Evolutionary conservation across 768 basidiomycete genomes (phyloP).

Genomic region (Pulveroboletus sp.): DNA sequence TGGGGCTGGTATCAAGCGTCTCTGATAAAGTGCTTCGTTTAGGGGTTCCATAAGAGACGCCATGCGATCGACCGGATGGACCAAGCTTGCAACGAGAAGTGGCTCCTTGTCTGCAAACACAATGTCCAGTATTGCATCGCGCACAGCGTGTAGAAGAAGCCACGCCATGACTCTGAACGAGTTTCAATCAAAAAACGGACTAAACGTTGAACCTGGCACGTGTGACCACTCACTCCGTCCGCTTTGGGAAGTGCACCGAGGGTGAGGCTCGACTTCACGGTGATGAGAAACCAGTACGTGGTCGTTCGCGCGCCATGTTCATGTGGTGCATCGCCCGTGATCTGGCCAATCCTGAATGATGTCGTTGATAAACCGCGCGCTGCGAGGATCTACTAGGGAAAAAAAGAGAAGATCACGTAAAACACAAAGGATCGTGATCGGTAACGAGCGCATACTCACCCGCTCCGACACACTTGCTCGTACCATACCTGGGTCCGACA

Average conservation of each 20-base stretch:
- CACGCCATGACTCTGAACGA: constrained; percentile 19
- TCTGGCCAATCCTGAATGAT: constrained; percentile 35
- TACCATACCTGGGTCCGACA: constrained; percentile 35
- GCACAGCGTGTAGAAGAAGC: constrained; percentile 29
- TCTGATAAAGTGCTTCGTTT: constrained; percentile 11
- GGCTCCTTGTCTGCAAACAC: constrained; percentile 19
- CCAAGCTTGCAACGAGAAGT: constrained; percentile 27
- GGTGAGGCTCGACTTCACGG: constrained; percentile 32
- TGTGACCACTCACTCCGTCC: constrained; percentile 21
- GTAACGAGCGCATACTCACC: neutral
- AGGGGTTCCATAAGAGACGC: constrained; percentile 23
- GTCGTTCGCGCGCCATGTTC: constrained; percentile 39
- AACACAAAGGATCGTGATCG: neutral
- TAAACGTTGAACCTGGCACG: neutral
- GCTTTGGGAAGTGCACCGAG: constrained; percentile 30
- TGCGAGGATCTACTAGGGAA: constrained; percentile 28
- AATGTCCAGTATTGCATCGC: constrained; percentile 25
- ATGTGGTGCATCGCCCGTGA: constrained; percentile 29
- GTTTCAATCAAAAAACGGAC: neutral
- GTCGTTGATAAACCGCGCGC: constrained; percentile 30
- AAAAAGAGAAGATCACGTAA: too few relatives aligned
- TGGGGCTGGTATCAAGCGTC: constrained; percentile 4
- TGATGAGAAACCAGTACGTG: constrained; percentile 34
- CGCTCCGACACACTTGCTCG: constrained; percentile 28
- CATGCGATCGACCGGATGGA: constrained; percentile 31